Evolutionary conservation across 148 eudicot species (phyloP).

Genomic region (Amaranthus palmeri): DNA sequence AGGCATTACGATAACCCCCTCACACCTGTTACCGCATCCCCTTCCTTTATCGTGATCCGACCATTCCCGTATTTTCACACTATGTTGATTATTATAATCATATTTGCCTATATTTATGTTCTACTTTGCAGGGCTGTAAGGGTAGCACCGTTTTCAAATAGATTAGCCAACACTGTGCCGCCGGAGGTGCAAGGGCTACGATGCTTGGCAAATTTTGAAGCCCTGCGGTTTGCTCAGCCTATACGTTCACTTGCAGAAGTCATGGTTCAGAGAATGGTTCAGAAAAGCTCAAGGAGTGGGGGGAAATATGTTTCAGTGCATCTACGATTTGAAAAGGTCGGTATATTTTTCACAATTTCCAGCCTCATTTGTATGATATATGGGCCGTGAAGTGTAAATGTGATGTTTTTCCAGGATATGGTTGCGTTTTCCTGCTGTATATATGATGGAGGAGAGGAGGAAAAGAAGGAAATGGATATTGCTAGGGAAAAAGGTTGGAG

Average conservation of each 20-base stretch:
- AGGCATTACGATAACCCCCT: no score
- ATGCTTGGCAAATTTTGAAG: constrained; percentile 92
- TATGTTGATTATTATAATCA: neutral
- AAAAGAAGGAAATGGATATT: constrained; percentile 86
- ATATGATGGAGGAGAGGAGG: constrained; percentile 94
- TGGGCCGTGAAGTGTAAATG: neutral
- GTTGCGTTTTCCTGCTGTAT: constrained; percentile 98
- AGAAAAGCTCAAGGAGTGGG: constrained; percentile 58
- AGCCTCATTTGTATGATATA: neutral
- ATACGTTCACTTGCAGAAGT: constrained; percentile 79
- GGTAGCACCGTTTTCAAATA: constrained; percentile 96
- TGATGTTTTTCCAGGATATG: constrained; percentile 68
- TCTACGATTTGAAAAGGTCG: constrained; percentile 95
- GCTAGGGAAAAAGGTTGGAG: constrained; percentile 98
- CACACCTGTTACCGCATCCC: no score
- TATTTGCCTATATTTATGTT: neutral
- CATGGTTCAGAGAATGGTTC: constrained; percentile 86
- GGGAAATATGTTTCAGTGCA: constrained; percentile 89
- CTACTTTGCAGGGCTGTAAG: constrained; percentile 73
- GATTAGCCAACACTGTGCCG: constrained; percentile 89
- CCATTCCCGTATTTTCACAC: no score
- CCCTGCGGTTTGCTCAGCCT: constrained; percentile 83
- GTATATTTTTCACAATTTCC: neutral
- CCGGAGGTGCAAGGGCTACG: constrained; percentile 74
- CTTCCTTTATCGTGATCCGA: no score